phyloP scores from a whole-genome alignment of 2,329 filamentous ascomycete species.

The Grosmannia clavigera region DNA sequence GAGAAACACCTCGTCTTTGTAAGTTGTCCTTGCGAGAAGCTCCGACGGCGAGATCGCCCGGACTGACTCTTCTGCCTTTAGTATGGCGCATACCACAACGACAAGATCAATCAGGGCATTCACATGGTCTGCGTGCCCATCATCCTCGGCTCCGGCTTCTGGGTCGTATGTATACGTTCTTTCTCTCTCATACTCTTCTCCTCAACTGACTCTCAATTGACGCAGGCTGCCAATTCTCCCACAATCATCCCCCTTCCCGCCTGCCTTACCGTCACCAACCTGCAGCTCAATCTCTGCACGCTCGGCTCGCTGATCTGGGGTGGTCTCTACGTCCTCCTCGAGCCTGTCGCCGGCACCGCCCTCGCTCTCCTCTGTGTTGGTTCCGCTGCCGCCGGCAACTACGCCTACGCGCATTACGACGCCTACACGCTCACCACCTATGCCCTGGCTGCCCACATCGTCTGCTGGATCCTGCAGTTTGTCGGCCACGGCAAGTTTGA shows the following conservation, averaged over 20 bases:
- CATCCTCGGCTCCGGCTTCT: constrained; percentile 58
- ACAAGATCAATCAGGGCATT: constrained; percentile 64
- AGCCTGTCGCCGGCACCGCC: constrained; percentile 77
- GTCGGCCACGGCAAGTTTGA: constrained; percentile 85
- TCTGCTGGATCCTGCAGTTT: constrained; percentile 82
- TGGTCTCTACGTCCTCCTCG: constrained; percentile 76
- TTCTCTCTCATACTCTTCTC: neutral
- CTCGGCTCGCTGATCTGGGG: constrained; percentile 57
- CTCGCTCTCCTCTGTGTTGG: constrained; percentile 66
- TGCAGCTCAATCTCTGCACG: constrained; percentile 53
- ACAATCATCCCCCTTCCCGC: constrained; percentile 51
- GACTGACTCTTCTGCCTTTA: constrained; percentile 21
- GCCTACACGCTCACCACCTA: constrained; percentile 45
- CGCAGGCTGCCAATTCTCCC: constrained; percentile 49
- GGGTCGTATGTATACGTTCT: constrained; percentile 41
- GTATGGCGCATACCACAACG: constrained; percentile 79
- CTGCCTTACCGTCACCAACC: constrained; percentile 55
- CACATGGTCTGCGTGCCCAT: constrained; percentile 70
- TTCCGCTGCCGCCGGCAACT: constrained; percentile 63
- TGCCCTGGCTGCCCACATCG: constrained; percentile 45
- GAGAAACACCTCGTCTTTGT: constrained; percentile 77
- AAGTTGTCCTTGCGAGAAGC: constrained; percentile 22
- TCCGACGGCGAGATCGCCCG: neutral
- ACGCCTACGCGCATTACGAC: constrained; percentile 48
- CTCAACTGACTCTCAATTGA: neutral